Percentiles rank a stretch among this genome's conserved stretches.
Evolutionary conservation across 2,329 filamentous ascomycete species (phyloP).

Genomic region (Exophiala sp.): DNA sequence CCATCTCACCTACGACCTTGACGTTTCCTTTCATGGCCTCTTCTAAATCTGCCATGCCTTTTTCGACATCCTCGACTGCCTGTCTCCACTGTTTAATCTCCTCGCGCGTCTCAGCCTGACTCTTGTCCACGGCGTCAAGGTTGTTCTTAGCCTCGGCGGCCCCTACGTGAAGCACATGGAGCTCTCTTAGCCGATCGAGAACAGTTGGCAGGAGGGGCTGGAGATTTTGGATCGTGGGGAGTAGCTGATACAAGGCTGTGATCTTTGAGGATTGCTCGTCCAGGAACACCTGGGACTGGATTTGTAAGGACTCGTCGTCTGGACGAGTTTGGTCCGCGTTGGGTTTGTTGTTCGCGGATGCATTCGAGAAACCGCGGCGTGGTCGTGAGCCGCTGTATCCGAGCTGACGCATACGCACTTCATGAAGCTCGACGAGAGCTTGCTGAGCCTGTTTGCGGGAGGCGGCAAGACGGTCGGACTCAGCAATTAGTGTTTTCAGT

Average conservation of each 20-base stretch:
- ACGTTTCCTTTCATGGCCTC: constrained; percentile 72
- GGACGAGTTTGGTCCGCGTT: constrained; percentile 47
- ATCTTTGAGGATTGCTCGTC: constrained; percentile 78
- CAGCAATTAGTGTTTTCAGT: constrained; percentile 43
- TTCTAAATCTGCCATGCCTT: constrained; percentile 67
- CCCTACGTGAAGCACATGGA: constrained; percentile 80
- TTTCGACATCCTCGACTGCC: constrained; percentile 74
- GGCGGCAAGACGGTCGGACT: constrained; percentile 43
- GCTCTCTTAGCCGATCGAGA: constrained; percentile 77
- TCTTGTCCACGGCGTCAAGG: constrained; percentile 70
- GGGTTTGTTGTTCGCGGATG: constrained; percentile 35
- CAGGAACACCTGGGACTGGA: constrained; percentile 40
- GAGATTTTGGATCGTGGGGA: constrained; percentile 83
- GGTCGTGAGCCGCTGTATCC: constrained; percentile 18
- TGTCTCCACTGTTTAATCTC: constrained; percentile 86
- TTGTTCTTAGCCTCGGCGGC: constrained; percentile 78
- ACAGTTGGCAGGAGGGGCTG: constrained; percentile 80
- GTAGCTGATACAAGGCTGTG: constrained; percentile 82
- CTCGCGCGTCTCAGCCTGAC: constrained; percentile 74
- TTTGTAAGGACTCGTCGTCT: constrained; percentile 22
- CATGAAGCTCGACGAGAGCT: constrained; percentile 41
- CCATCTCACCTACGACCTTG: constrained; percentile 81
- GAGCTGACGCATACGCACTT: constrained; percentile 37
- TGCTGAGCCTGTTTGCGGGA: constrained; percentile 43
- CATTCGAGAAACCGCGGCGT: constrained; percentile 34